Base-by-base conservation (phyloP, 176 grass and related monocot genomes). In the Lolium rigidum region DNA sequence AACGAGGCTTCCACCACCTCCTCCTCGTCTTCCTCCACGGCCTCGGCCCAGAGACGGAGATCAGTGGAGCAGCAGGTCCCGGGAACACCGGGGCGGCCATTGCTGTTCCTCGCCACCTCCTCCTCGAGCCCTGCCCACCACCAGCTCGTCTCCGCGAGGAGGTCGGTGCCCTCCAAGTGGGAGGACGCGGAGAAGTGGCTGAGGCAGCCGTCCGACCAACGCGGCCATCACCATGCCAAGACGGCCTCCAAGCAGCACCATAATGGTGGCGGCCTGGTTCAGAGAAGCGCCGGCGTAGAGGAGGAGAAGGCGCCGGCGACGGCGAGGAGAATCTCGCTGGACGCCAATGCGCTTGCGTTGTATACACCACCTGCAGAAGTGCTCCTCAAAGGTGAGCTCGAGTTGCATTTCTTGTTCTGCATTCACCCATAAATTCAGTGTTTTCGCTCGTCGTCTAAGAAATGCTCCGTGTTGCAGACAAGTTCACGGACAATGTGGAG, bases 101-200 rank as follows among this genome's bases (percentile, higher is more conserved):
- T 90, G 64, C 76, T 85, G 71, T 87, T 92, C 81, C 86, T 99
- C 82, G 87, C 86, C 26, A 62, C 91, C 5, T 70, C 91, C 21
- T 70, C 76, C 41, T 81, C 70, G 9, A 91, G 93, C 39, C 89
- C 93, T 0, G 82, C 79, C 7, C 90, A 91, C 14, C 86, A 81
- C 38, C 90, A 90, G 59, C 69, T 89, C 79, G 84, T 77, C 82
- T 81, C 84, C 1, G 68, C 83, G 31, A 91, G 92, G 55, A 81
- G 90, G 88, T 91, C 85, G 1, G 70, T 97, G 25, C 94, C 97
- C 37, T 97, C 97, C 56, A 99, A 99, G 89, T 99, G 97, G 97
- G 97, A 99, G 77, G 97, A 99, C 85, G 97, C 97, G 2, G 97
- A 99, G 94, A 99, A 95, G 82, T 99, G 97, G 97, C 70, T 97